These are phyloP conservation scores for Sarocladiaceae sp. DNA, from an alignment of 2,329 filamentous ascomycete species.

Conservation along the genomic window DNA sequence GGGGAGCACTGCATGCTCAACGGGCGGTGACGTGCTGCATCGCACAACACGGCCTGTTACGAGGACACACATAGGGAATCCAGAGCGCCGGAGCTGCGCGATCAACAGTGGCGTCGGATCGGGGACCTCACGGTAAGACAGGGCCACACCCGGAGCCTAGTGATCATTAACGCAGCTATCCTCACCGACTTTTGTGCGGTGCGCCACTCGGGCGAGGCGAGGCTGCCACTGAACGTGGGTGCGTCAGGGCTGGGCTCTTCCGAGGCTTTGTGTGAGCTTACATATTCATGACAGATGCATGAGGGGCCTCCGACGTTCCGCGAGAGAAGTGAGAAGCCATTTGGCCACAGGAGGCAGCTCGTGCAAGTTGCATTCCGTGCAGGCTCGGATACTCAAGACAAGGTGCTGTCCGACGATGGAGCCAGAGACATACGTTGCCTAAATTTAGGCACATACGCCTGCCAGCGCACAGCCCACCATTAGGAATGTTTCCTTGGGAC, in stretches of 20 bases:
- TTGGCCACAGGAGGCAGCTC: not conserved
- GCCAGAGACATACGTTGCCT: not conserved
- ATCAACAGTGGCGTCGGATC: not conserved
- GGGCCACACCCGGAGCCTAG: no score
- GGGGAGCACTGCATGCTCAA: not conserved
- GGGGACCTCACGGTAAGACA: not conserved
- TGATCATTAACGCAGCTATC: not conserved
- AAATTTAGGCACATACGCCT: not conserved
- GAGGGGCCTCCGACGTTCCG: not conserved
- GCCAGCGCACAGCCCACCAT: constrained; percentile 3
- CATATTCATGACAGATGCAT: not conserved
- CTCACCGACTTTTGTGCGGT: constrained; percentile 8
- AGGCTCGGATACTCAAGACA: not conserved
- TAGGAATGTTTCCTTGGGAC: not conserved
- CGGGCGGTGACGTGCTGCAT: not conserved
- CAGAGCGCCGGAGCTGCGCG: not conserved
- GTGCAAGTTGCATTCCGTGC: not conserved
- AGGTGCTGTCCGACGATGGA: not conserved
- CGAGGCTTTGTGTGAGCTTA: not conserved
- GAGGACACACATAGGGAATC: not conserved
- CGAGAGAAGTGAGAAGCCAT: not conserved
- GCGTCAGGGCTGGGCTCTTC: not conserved
- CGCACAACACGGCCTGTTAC: not conserved
- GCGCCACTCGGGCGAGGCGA: constrained; percentile 9
- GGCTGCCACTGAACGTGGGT: not conserved